Conservation (phyloP, 73 alveolate genomes). For the Paramecium sonneborni region DNA sequence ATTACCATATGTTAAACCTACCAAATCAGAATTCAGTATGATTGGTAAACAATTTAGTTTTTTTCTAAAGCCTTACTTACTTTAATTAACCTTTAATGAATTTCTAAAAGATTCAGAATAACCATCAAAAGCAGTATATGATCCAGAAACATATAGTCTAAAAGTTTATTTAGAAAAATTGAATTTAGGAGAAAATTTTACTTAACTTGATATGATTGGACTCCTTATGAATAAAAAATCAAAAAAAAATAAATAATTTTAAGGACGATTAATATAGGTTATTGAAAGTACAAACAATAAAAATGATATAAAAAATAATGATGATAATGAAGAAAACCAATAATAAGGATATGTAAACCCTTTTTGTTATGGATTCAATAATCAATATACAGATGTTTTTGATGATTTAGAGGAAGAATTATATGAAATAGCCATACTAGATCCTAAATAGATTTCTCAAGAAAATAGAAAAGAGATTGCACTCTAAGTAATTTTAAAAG, state of each 20-base stretch:
- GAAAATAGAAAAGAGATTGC: background rate
- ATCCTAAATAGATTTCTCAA: background rate
- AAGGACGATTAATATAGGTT: background rate
- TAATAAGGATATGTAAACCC: background rate
- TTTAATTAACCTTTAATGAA: background rate
- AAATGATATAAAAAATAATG: background rate
- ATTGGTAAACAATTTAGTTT: background rate
- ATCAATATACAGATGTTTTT: background rate
- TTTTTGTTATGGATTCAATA: constrained; percentile 31
- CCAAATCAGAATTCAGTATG: constrained; percentile 36
- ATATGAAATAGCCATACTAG: background rate
- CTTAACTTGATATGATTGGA: background rate
- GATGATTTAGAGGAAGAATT: constrained; percentile 31
- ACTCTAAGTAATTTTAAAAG: background rate
- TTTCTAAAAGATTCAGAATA: background rate
- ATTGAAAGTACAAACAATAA: background rate
- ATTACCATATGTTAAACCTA: constrained; percentile 28
- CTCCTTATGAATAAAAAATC: background rate
- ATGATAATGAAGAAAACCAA: background rate
- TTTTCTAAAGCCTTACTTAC: constrained; percentile 27
- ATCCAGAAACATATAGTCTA: background rate
- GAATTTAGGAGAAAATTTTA: constrained; percentile 4
- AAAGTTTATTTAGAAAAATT: constrained; percentile 23
- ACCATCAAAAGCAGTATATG: background rate
- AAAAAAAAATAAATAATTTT: background rate